A percentile compares a stretch with the other conserved stretches of the same genome.
Conservation (phyloP, 2,329 filamentous ascomycete species). For the Ophiostoma sp. region DNA sequence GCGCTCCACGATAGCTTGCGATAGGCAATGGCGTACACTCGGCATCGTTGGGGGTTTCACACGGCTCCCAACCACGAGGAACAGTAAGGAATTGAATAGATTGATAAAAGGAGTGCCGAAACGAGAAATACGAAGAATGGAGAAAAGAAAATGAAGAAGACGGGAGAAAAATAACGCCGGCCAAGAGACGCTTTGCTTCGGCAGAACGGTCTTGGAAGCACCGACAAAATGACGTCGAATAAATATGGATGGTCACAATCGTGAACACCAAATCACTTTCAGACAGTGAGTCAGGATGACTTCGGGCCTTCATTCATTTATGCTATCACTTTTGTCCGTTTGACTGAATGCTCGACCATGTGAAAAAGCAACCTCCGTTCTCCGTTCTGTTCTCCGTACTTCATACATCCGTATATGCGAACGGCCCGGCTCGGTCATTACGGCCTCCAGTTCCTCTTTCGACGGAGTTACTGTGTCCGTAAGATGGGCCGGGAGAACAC, state of each 20-base stretch:
- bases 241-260: neutral
- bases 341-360: neutral
- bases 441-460: neutral
- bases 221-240: neutral
- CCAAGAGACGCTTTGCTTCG: neutral
- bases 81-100: neutral
- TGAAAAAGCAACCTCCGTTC: neutral
- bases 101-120: neutral
- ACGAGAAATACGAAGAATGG: neutral
- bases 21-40: neutral
- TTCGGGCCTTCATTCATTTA: neutral
- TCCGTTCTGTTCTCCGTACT: neutral
- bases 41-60: neutral
- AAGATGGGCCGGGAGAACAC: too few species aligned
- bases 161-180: neutral
- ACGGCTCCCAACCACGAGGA: conserved; percentile 1
- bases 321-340: neutral
- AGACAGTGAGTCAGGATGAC: neutral
- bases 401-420: neutral
- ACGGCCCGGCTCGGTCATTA: neutral
- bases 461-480: neutral
- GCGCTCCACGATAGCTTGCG: neutral
- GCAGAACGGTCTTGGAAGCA: too few species aligned
- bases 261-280: neutral
- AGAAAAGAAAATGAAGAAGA: neutral